These are phyloP conservation scores for Zelonia costaricensis DNA, from an alignment of 208 protist species.

Conservation along the genomic window DNA sequence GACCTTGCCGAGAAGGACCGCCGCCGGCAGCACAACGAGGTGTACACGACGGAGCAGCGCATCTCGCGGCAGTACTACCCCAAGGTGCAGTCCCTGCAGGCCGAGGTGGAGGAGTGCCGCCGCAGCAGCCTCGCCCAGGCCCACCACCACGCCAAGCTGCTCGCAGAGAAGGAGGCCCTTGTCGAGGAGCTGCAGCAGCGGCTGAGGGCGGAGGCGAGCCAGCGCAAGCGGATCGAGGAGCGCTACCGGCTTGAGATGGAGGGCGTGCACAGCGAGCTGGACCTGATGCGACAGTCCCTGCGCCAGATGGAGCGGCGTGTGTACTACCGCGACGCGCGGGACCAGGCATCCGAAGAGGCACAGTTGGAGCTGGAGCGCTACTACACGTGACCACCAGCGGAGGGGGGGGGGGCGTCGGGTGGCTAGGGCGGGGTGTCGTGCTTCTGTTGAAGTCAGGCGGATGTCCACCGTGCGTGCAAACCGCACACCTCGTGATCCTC, in stretches of 20 bases:
- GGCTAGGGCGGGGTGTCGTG: not conserved
- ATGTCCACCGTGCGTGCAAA: not conserved
- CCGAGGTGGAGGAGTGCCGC: conserved; percentile 27
- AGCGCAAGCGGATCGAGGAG: conserved; percentile 40
- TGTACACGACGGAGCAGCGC: conserved; percentile 22
- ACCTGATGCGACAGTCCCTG: conserved; percentile 75
- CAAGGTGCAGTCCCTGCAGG: conserved; percentile 37
- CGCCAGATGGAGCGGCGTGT: conserved; percentile 76
- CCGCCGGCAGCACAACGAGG: conserved; percentile 36
- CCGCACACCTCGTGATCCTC: not conserved
- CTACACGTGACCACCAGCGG: conserved; percentile 12
- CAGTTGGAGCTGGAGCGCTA: conserved; percentile 28
- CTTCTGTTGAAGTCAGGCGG: too few relatives aligned
- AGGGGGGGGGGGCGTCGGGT: not conserved
- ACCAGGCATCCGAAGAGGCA: conserved; percentile 18
- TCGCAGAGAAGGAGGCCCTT: conserved; percentile 18
- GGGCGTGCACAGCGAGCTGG: conserved; percentile 75
- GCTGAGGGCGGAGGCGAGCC: conserved; percentile 24
- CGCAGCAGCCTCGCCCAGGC: conserved; percentile 7
- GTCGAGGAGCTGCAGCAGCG: conserved; percentile 22
- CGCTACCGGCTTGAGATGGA: conserved; percentile 61
- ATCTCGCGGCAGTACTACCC: conserved; percentile 32
- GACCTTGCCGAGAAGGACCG: conserved; percentile 36
- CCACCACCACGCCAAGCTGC: conserved; percentile 9
- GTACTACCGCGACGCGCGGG: conserved; percentile 50